Conservation (phyloP, 495 filamentous ascomycete species). For the Penicillium paradoxum region DNA sequence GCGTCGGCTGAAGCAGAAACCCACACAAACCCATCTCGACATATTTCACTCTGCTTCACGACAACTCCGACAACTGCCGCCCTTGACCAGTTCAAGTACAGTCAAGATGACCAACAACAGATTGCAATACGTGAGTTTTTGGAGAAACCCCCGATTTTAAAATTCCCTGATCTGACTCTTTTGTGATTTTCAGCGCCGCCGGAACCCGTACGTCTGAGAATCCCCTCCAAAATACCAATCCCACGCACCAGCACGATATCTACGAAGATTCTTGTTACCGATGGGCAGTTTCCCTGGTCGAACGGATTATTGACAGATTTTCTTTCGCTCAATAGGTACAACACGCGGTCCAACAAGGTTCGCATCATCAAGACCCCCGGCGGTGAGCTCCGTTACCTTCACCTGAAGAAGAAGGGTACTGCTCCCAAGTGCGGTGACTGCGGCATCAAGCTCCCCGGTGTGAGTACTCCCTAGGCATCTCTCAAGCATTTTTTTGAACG, state of each 20-base stretch:
- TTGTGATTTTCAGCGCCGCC: constrained; percentile 58
- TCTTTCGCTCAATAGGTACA: constrained; percentile 59
- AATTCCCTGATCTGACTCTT: constrained; percentile 22
- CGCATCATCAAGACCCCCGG: constrained; percentile 95
- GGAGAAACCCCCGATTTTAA: background rate
- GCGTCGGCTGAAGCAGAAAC: constrained; percentile 40
- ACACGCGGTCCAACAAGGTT: constrained; percentile 95
- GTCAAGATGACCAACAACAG: constrained; percentile 64
- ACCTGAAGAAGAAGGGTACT: constrained; percentile 98
- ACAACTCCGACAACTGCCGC: constrained; percentile 54
- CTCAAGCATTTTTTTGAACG: constrained; percentile 11
- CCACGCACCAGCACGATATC: constrained; percentile 16
- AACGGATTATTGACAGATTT: constrained; percentile 35
- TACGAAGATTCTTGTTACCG: constrained; percentile 12
- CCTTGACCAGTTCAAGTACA: constrained; percentile 46
- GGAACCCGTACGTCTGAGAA: constrained; percentile 74
- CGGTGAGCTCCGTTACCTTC: constrained; percentile 87
- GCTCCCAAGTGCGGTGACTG: constrained; percentile 99
- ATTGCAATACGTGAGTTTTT: constrained; percentile 65
- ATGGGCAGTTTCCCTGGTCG: constrained; percentile 4
- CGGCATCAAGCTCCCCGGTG: constrained; percentile 88
- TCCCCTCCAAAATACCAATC: constrained; percentile 14
- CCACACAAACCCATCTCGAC: constrained; percentile 47
- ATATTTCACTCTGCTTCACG: constrained; percentile 41
- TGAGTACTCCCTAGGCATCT: constrained; percentile 53